Evolutionary conservation across 1,139 yeast genomes (phyloP).

Genomic region (Hanseniaspora sp.): DNA sequence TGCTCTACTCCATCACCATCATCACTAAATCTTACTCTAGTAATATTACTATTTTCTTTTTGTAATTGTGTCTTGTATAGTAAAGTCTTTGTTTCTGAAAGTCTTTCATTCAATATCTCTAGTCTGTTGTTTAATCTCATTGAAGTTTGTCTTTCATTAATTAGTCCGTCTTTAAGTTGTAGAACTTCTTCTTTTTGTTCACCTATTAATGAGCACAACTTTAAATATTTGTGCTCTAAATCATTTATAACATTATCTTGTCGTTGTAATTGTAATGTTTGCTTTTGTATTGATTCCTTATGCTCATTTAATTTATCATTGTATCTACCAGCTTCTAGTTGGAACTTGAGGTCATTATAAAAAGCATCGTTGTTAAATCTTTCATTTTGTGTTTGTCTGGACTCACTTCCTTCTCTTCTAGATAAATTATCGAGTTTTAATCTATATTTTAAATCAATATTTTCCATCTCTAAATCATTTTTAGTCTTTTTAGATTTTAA

Average conservation of each 20-base stretch:
- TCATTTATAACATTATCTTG: constrained; percentile 3
- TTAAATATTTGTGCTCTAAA: constrained; percentile 6
- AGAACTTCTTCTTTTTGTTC: constrained; percentile 8
- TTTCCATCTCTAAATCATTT: constrained; percentile 8
- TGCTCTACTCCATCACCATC: constrained; percentile 21
- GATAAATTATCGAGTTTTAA: constrained; percentile 3
- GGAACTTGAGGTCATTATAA: constrained; percentile 1
- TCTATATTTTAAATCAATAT: constrained; percentile 1
- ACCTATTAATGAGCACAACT: neutral
- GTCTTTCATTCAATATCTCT: constrained; percentile 4
- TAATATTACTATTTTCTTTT: constrained; percentile 32
- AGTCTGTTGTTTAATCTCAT: constrained; percentile 4
- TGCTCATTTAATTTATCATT: constrained; percentile 5
- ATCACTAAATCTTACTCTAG: constrained; percentile 28
- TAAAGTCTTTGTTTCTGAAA: constrained; percentile 7
- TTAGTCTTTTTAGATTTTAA: neutral
- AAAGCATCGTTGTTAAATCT: neutral
- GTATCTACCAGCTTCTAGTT: neutral
- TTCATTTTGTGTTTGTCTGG: neutral
- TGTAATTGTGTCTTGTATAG: neutral
- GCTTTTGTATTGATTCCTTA: constrained; percentile 5
- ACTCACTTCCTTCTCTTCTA: neutral
- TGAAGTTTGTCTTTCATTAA: constrained; percentile 6
- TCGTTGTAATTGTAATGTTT: neutral
- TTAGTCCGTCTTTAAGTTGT: neutral